These are phyloP conservation scores for Dicorynia guianensis DNA, from an alignment of 306 rosid species.

Conservation along the genomic window DNA sequence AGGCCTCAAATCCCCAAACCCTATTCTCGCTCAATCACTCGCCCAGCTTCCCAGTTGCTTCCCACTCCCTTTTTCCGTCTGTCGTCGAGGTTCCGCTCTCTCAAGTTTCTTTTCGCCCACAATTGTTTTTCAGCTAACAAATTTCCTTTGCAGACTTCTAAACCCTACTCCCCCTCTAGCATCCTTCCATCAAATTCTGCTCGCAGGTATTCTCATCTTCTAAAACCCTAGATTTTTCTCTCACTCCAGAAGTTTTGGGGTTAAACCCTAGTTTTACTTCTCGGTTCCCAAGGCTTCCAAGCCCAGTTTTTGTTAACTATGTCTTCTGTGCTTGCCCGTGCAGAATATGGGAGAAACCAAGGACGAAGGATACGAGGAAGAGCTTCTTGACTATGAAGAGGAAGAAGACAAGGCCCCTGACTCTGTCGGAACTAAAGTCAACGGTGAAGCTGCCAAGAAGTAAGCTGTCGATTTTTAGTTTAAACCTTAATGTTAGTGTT, in stretches of 20 bases:
- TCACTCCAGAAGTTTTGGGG: not conserved
- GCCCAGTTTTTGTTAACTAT: not conserved
- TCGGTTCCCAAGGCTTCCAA: conserved; percentile 9
- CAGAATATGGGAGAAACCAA: conserved; percentile 81
- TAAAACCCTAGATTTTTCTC: conserved; percentile 40
- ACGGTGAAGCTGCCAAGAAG: conserved; percentile 82
- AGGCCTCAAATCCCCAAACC: not conserved
- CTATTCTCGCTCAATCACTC: not conserved
- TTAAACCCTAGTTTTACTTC: conserved; percentile 41
- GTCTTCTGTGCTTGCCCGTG: not conserved
- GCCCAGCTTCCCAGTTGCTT: not conserved
- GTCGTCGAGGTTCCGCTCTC: conserved; percentile 41
- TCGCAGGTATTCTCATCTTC: conserved; percentile 44
- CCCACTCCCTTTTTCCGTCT: not conserved
- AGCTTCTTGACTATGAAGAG: conserved; percentile 86
- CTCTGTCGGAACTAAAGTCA: conserved; percentile 69
- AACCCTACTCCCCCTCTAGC: conserved; percentile 44
- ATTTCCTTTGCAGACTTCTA: conserved; percentile 74
- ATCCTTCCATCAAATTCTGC: conserved; percentile 10
- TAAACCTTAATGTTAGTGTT: not conserved
- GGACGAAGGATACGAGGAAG: conserved; percentile 83
- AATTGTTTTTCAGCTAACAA: conserved; percentile 58
- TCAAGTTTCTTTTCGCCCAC: conserved; percentile 34
- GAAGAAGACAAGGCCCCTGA: conserved; percentile 85
- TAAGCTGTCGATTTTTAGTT: conserved; percentile 28